phyloP scores from a whole-genome alignment of 2,329 filamentous ascomycete species.

The Emergomyces orientalis region DNA sequence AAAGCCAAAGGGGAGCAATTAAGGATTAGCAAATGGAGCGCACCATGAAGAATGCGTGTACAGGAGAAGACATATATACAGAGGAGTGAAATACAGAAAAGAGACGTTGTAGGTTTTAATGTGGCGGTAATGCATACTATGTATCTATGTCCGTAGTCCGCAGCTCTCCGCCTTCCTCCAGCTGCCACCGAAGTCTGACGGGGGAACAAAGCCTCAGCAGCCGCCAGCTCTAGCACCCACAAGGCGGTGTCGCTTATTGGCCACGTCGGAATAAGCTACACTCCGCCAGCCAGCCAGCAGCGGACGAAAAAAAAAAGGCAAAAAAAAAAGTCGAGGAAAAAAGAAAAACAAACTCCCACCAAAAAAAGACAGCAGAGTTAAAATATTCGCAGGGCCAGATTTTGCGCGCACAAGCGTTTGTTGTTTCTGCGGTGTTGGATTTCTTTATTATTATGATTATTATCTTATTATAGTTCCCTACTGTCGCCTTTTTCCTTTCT shows the following conservation, averaged over 20 bases:
- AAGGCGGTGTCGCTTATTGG: too few species aligned
- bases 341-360: conserved; percentile 4
- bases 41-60: not conserved
- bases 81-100: not conserved
- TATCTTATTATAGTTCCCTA: conserved; percentile 3
- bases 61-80: not conserved
- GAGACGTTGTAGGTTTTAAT: not conserved
- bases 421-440: not conserved
- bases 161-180: not conserved
- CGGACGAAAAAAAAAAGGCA: too few species aligned
- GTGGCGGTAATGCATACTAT: too few species aligned
- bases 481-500: not conserved
- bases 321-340: not conserved
- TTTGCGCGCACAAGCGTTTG: not conserved
- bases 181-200: not conserved
- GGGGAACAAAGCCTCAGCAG: too few species aligned
- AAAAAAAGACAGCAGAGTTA: not conserved
- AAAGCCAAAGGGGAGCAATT: not conserved
- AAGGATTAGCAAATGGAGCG: not conserved
- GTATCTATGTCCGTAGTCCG: too few species aligned
- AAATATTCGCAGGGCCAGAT: not conserved
- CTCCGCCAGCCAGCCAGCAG: not conserved
- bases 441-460: not conserved
- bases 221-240: too few species aligned
- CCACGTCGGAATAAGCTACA: conserved; percentile 1